phyloP scores from a whole-genome alignment of 345 rosid species.

The Lepidium didymum region DNA sequence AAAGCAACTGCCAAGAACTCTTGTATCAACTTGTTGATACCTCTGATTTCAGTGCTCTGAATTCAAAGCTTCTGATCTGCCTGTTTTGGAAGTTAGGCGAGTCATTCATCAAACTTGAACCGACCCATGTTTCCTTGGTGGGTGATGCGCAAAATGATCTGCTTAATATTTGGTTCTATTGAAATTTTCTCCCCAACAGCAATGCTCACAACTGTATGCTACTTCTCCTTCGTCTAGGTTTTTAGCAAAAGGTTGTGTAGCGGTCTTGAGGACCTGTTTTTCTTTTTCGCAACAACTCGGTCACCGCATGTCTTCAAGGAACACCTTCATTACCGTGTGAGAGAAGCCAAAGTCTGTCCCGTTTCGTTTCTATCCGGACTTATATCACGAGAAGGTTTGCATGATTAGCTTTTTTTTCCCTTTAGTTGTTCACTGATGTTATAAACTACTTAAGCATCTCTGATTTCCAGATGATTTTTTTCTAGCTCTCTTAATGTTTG shows the following conservation, averaged over 20 bases:
- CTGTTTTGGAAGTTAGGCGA: constrained; percentile 63
- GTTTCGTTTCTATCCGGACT: constrained; percentile 51
- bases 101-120: constrained; percentile 34
- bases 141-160: constrained; percentile 23
- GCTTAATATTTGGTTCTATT: constrained; percentile 6
- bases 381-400: constrained; percentile 65
- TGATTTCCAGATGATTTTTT: neutral
- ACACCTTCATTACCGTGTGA: constrained; percentile 49
- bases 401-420: neutral
- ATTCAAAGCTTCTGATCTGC: constrained; percentile 47
- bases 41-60: constrained; percentile 41
- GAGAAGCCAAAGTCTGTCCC: constrained; percentile 62
- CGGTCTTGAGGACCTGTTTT: constrained; percentile 48
- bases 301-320: constrained; percentile 52
- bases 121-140: constrained; percentile 41
- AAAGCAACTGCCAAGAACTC: constrained; percentile 55
- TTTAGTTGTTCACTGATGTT: neutral
- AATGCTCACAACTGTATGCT: constrained; percentile 6
- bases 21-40: constrained; percentile 44
- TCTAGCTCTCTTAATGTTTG: neutral
- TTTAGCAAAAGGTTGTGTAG: constrained; percentile 34
- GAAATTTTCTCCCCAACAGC: neutral
- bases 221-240: constrained; percentile 36
- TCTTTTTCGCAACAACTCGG: constrained; percentile 52
- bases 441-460: neutral